Evolutionary conservation across 768 basidiomycete genomes (phyloP).

Genomic region (Kwoniella heveanensis): DNA sequence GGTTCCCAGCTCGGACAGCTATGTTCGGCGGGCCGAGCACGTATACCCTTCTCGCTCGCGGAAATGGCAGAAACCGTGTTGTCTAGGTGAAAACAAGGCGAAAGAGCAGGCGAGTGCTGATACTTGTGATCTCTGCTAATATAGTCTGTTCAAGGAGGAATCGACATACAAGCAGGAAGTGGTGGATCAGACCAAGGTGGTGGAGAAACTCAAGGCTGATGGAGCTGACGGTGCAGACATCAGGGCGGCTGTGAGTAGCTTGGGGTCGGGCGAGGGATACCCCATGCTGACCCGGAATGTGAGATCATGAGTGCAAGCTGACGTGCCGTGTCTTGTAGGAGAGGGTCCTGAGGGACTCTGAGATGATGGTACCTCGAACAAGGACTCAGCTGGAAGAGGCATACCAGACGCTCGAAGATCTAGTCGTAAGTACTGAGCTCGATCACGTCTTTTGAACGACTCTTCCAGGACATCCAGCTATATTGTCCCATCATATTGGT

Average conservation of each 20-base stretch:
- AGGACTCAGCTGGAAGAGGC: constrained; percentile 39
- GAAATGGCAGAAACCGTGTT: background rate
- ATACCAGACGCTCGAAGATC: constrained; percentile 36
- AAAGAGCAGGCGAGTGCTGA: too few species aligned
- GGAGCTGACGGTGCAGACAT: constrained; percentile 50
- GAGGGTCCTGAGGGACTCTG: constrained; percentile 43
- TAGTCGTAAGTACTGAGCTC: constrained; percentile 37
- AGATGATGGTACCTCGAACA: constrained; percentile 49
- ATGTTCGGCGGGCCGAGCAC: background rate
- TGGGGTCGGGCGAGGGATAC: too few species aligned
- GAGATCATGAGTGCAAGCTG: too few species aligned
- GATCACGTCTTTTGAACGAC: too few species aligned
- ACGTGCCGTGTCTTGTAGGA: too few species aligned
- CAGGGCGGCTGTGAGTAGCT: constrained; percentile 44
- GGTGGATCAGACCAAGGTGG: constrained; percentile 25
- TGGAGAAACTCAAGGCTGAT: constrained; percentile 38
- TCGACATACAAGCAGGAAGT: constrained; percentile 37
- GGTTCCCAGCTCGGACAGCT: background rate
- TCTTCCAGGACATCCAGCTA: too few species aligned
- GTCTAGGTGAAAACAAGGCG: too few species aligned
- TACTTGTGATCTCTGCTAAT: background rate
- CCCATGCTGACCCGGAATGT: too few species aligned
- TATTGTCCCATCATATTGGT: too few species aligned
- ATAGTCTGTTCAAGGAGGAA: constrained; percentile 47
- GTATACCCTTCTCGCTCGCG: background rate